These are phyloP conservation scores for Beauveria sp. DNA, from an alignment of 2,329 filamentous ascomycete genomes.

Conservation along the genomic window DNA sequence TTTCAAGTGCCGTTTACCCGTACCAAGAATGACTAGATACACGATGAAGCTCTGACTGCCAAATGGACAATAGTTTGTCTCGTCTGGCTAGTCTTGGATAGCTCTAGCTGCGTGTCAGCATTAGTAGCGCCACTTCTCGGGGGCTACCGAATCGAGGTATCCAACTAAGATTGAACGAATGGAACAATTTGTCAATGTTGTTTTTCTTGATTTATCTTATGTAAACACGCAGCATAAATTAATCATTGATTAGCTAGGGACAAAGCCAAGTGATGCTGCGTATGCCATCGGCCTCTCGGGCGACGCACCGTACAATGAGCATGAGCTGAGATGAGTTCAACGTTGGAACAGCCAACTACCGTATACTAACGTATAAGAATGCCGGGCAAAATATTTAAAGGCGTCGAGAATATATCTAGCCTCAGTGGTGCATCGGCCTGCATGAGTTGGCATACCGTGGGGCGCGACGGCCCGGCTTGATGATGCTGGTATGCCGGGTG, in stretches of 20 bases:
- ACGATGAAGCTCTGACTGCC: background rate
- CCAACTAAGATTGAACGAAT: background rate
- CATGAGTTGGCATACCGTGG: background rate
- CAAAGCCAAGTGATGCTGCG: too few species aligned
- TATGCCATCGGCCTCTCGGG: too few species aligned
- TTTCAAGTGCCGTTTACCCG: background rate
- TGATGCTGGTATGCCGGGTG: background rate
- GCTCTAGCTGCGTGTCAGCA: background rate
- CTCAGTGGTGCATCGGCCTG: background rate
- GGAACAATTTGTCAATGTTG: background rate
- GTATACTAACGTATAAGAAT: too few species aligned
- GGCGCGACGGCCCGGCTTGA: background rate
- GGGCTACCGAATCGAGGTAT: background rate
- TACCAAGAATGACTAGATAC: background rate
- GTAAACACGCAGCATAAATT: background rate
- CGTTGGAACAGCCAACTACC: too few species aligned
- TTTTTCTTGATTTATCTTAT: background rate
- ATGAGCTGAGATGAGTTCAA: too few species aligned
- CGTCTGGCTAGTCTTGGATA: background rate
- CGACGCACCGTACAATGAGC: background rate
- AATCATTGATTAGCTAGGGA: background rate
- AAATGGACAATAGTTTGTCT: background rate
- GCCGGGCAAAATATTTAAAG: too few species aligned
- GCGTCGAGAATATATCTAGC: too few species aligned
- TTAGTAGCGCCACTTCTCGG: background rate